Conservation (phyloP, 2,329 filamentous ascomycete species). For the Bipolaris sorokiniana region DNA sequence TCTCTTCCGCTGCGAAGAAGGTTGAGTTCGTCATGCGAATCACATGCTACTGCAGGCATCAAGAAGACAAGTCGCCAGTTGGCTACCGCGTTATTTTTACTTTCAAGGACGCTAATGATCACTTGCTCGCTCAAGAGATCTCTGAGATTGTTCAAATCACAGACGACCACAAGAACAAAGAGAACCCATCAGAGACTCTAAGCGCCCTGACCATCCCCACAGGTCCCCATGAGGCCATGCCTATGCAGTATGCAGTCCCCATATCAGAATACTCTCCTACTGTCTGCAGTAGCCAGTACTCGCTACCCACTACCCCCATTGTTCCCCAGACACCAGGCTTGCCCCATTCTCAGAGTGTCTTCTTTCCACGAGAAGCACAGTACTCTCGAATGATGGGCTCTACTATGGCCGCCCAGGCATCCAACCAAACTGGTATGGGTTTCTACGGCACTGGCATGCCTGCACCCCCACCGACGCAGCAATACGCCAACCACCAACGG, state of each 20-base stretch:
- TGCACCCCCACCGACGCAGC: slow-evolving; percentile 14
- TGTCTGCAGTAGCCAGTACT: slow-evolving; percentile 31
- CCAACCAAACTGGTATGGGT: slow-evolving; percentile 19
- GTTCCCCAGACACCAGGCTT: slow-evolving; percentile 28
- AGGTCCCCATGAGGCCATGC: slow-evolving; percentile 18
- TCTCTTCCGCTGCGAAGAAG: slow-evolving; percentile 63
- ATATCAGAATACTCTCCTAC: slow-evolving; percentile 33
- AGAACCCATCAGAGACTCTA: slow-evolving; percentile 30
- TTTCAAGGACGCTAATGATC: slow-evolving; percentile 78
- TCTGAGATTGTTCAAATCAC: slow-evolving; percentile 88
- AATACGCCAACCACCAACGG: slow-evolving; percentile 28
- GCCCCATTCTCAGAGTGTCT: slow-evolving; percentile 27
- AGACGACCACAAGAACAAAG: slow-evolving; percentile 85
- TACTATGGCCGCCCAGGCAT: slow-evolving; percentile 12
- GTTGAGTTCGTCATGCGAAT: slow-evolving; percentile 93
- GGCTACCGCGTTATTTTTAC: slow-evolving; percentile 96
- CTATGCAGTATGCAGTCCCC: slow-evolving; percentile 24
- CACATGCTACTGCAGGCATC: slow-evolving; percentile 94
- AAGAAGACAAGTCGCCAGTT: slow-evolving; percentile 76
- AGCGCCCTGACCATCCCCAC: slow-evolving; percentile 29
- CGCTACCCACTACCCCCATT: slow-evolving; percentile 38
- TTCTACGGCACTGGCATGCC: slow-evolving; percentile 19
- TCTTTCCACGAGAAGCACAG: slow-evolving; percentile 26
- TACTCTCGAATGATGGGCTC: slow-evolving; percentile 21
- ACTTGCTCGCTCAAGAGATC: slow-evolving; percentile 81